Evolutionary conservation across 2,329 filamentous ascomycete species (phyloP).

Genomic region (Scopulariopsis brevicaulis): DNA sequence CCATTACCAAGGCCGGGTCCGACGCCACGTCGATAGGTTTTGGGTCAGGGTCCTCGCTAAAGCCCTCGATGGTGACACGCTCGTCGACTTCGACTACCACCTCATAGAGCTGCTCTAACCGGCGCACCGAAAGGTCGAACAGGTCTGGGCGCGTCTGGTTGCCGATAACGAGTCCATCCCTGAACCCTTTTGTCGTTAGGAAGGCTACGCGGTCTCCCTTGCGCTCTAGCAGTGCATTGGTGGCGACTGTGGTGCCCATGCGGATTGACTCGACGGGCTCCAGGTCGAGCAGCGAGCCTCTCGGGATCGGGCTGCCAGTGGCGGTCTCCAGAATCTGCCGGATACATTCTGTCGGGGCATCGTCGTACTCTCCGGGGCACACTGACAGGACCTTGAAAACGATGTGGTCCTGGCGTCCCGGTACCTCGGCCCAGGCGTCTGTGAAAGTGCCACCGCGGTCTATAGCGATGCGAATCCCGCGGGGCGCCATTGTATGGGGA

Average conservation of each 20-base stretch:
- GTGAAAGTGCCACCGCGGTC: too few relatives aligned
- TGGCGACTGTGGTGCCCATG: conserved; percentile 93
- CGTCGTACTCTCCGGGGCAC: conserved; percentile 80
- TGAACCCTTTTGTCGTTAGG: conserved; percentile 79
- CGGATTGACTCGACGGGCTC: conserved; percentile 77
- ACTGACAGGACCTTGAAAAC: conserved; percentile 84
- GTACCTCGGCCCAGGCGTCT: conserved; percentile 54
- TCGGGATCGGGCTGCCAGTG: too few relatives aligned
- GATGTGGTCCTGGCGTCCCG: conserved; percentile 60
- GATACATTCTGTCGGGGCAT: conserved; percentile 86
- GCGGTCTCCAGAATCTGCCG: conserved; percentile 74
- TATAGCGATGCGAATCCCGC: too few relatives aligned
- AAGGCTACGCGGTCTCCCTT: conserved; percentile 85
- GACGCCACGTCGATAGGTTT: too few relatives aligned
- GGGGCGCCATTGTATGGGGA: too few relatives aligned
- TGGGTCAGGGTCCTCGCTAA: conserved; percentile 83
- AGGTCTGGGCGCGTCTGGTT: conserved; percentile 86
- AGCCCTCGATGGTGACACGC: conserved; percentile 83
- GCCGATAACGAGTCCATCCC: conserved; percentile 77
- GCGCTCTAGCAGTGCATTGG: conserved; percentile 79
- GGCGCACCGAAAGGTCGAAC: conserved; percentile 79
- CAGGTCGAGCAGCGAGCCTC: too few relatives aligned
- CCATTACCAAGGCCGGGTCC: too few relatives aligned
- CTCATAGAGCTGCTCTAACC: conserved; percentile 80
- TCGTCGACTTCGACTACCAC: conserved; percentile 83